Base-by-base conservation (phyloP, 1,139 yeast species). In the Taphrina deformans region DNA sequence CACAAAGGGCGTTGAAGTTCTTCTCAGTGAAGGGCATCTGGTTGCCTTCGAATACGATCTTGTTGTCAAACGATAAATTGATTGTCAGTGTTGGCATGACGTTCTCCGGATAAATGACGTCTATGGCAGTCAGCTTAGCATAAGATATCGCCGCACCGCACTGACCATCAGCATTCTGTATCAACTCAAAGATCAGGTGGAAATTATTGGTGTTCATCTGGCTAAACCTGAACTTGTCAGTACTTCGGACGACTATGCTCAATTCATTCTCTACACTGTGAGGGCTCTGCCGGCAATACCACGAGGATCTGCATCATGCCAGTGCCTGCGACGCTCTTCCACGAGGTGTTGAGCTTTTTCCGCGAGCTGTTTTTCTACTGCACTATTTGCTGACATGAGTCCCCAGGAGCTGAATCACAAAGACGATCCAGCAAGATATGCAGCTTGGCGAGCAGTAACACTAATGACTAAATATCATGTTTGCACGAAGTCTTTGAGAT, bases 241-340 rank as follows among this genome's bases (percentile, higher is more conserved):
- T 44, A n/a, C 21, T 5, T 7, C 27, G 24, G 48, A 18, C 26
- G 14, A 10, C 24, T n/a, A 9, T 10, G 10, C 7, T 7, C n/a
- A 44, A 27, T 7, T 12, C 10, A n/a, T 12, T 10, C 7, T 27
- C 10, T 21, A 44, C 48, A 21, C 27, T 2, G 10, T 10, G 24
- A 44, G 48, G 48, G 27, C 48, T 44, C 48, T 21, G 9, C 27
- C 48, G 27, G 48, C 48, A 21, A 44, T 21, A 44, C 48, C 48
- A 6, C 27, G 24, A 21, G 48, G 48, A 23, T 44, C 48, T 21
- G 48, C 27, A 23, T 44, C 27, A 5, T 44, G 24, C 48, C 48
- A 44, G 26, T 44, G 27, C 2, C 21, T 21, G 27, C 27, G 48
- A 44, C 48, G 48, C n/a, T 21, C 48, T 10, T 44, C 48, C 12